Conservation (phyloP, 768 basidiomycete genomes). For the Tulasnella calospora region DNA sequence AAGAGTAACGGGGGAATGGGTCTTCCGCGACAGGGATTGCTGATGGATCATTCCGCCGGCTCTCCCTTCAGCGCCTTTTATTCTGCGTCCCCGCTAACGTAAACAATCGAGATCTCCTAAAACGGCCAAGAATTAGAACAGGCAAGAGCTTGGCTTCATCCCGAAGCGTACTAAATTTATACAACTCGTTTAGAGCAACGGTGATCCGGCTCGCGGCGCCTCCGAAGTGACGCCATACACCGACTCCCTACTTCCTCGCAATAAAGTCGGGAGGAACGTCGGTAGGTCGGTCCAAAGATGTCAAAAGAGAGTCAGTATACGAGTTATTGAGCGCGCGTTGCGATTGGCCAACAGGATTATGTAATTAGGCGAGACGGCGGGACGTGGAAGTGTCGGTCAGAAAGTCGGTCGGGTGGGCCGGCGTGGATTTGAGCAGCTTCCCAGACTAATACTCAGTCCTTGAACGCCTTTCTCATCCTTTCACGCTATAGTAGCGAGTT, state of each 20-base stretch:
- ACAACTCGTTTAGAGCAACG: not conserved
- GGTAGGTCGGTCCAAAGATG: too few species aligned
- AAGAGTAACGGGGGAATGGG: not conserved
- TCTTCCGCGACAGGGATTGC: not conserved
- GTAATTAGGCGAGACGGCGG: not conserved
- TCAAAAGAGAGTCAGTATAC: not conserved
- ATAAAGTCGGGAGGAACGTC: too few species aligned
- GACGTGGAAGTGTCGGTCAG: not conserved
- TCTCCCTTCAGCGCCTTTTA: not conserved
- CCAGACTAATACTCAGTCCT: not conserved
- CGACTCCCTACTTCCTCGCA: too few species aligned
- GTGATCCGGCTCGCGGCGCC: too few species aligned
- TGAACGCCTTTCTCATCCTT: not conserved
- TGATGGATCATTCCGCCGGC: not conserved
- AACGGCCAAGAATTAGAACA: not conserved
- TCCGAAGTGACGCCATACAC: too few species aligned
- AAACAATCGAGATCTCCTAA: not conserved
- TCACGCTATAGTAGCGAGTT: not conserved
- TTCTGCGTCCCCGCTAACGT: not conserved
- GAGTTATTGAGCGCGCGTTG: not conserved
- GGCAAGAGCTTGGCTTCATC: not conserved
- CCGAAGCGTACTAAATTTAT: not conserved
- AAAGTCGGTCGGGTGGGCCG: not conserved
- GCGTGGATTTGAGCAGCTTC: not conserved
- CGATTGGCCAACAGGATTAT: not conserved